Conservation (phyloP, 2,329 filamentous ascomycete genomes). For the Colletotrichum sp. region DNA sequence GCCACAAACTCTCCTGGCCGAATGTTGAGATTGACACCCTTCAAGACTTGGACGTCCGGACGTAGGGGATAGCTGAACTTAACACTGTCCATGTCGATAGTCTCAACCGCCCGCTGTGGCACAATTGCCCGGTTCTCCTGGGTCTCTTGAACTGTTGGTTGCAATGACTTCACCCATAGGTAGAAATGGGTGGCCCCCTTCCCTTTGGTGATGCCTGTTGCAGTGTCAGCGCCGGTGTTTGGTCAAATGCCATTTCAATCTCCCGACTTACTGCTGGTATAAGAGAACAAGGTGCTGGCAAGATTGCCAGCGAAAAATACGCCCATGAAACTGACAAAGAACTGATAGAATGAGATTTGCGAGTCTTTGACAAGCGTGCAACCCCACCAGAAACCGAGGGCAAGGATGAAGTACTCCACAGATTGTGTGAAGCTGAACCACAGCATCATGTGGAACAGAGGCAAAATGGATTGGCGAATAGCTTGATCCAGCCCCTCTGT, state of each 20-base stretch:
- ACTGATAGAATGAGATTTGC: background rate
- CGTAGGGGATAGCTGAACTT: background rate
- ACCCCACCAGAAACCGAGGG: constrained; percentile 40
- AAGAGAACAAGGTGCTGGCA: background rate
- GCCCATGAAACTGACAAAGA: constrained; percentile 34
- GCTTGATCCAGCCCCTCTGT: constrained; percentile 31
- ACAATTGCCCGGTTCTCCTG: background rate
- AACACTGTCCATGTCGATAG: background rate
- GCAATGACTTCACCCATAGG: background rate
- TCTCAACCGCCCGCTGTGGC: background rate
- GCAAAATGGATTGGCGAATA: background rate
- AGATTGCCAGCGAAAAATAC: constrained; percentile 28
- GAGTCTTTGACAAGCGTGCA: background rate
- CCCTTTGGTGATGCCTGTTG: background rate
- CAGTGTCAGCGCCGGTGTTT: background rate
- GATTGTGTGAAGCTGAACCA: constrained; percentile 32
- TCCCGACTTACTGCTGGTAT: background rate
- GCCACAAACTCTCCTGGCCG: constrained; percentile 54
- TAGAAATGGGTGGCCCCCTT: background rate
- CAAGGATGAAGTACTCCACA: constrained; percentile 34
- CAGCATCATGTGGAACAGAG: constrained; percentile 26
- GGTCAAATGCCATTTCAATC: background rate
- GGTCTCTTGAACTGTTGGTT: background rate
- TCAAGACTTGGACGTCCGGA: background rate
- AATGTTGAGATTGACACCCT: background rate